Conservation (phyloP, 2,329 filamentous ascomycete species). For the Apiospora koreana region DNA sequence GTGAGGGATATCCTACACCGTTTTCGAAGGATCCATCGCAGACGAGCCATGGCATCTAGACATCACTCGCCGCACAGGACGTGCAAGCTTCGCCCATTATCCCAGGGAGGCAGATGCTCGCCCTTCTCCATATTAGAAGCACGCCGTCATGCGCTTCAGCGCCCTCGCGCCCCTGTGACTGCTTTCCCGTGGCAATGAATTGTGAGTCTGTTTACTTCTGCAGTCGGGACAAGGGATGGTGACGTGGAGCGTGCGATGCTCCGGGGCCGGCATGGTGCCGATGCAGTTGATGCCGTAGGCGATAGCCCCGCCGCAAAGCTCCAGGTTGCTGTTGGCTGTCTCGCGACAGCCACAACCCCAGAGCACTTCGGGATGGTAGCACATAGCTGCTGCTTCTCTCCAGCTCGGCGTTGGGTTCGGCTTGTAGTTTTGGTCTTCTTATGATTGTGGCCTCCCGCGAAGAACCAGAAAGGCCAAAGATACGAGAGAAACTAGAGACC, state of each 20-base stretch:
- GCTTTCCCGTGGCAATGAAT: no score
- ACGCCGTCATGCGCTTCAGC: background rate
- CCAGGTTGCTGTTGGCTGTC: background rate
- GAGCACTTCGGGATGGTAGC: background rate
- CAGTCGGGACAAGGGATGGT: background rate
- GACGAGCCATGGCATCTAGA: no score
- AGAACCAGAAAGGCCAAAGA: background rate
- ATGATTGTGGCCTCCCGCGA: background rate
- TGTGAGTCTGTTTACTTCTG: background rate
- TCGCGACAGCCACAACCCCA: background rate
- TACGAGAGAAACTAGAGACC: background rate
- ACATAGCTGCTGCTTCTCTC: background rate
- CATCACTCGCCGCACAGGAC: no score
- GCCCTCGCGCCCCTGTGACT: background rate
- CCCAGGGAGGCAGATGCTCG: no score
- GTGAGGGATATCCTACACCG: no score
- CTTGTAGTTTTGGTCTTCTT: no score
- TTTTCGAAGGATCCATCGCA: no score
- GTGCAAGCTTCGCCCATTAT: no score
- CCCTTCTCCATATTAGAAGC: background rate
- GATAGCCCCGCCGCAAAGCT: background rate
- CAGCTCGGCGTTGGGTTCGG: background rate
- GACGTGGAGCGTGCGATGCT: background rate
- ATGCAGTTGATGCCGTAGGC: conserved; percentile 5
- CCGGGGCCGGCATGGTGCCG: conserved; percentile 8